A percentile compares a stretch with the other conserved stretches of the same genome.
Conservation (phyloP, 257 asterid genomes). For the Capsicum pubescens region DNA sequence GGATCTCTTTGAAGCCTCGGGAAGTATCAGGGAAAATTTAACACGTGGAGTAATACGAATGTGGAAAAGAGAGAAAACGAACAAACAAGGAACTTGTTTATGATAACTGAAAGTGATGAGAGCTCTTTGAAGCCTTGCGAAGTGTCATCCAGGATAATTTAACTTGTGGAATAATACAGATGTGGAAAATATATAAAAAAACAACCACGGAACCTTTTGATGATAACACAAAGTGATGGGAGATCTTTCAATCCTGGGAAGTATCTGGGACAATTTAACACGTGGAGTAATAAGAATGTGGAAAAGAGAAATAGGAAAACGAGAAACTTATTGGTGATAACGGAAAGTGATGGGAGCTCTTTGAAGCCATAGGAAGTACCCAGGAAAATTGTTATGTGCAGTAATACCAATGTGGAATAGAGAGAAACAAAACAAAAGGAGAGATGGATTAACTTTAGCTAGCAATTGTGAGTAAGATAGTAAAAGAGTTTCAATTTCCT, state of each 20-base stretch:
- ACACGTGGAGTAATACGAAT: neutral
- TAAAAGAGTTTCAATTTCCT: neutral
- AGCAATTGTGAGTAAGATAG: too few species aligned
- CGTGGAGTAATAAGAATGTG: neutral
- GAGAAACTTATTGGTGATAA: neutral
- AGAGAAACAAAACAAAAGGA: neutral
- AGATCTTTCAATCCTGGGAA: neutral
- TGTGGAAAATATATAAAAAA: too few species aligned
- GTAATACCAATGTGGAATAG: neutral
- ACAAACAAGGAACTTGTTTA: neutral
- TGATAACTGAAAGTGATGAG: neutral
- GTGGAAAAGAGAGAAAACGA: neutral
- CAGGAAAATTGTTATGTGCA: neutral
- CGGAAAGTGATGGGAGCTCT: neutral
- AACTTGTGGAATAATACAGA: too few species aligned
- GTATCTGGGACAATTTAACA: neutral
- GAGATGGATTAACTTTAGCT: too few species aligned
- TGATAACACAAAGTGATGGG: neutral
- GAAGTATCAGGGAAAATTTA: neutral
- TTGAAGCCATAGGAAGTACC: neutral
- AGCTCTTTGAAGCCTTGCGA: too few species aligned
- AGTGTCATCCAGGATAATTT: too few species aligned
- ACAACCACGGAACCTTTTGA: neutral
- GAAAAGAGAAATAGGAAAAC: neutral
- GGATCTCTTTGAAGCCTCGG: neutral